Evolutionary conservation across 1,139 yeast species (phyloP), one percentile per base, ranked within the genome.

Genomic region (Protomyces arabidopsidicola): DNA sequence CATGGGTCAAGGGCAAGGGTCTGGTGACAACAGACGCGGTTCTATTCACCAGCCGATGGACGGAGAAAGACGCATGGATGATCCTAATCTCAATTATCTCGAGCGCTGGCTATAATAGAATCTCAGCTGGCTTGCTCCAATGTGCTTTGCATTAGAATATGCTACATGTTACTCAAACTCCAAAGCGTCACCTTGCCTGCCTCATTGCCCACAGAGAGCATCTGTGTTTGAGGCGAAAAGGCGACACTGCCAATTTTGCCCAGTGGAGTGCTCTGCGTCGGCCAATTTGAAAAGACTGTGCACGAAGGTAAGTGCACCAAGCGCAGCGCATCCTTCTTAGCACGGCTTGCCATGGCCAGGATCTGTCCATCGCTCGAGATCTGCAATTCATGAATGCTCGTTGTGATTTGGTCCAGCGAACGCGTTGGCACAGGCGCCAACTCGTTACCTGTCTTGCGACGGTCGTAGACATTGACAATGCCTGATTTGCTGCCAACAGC

Each of bases 221-320:
- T 84, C 74, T 90, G 93, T 65, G 86, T 84, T 68, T 84, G 84
- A 34, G 96, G 91, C 34, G 95, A 85, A 74, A 91, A 91, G 10
- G 84, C 82, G 2, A 84, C 86, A n/a, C 87, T 77, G 0, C 97
- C 89, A 52, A 95, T 97, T 69, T 86, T 85, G 31, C 98, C 99
- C 69, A 95, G 81, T 2, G 98, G 98, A 0, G 99, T 91, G 8
- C 90, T 93, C 65, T 93, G 85, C 1, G 98, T 93, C 22, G 99
- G 99, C 98, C 98, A 95, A 78, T 95, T 95, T 64, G 85, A 81
- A 75, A 85, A 95, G 2, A 89, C 96, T 12, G 89, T 83, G 67
- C 93, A 90, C 10, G 90, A 81, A 12, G 98, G 97, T 66, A 93
- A 76, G 72, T 95, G 98, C 14, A 90, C 93, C 69, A 95, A 75